Evolutionary conservation across 2,329 filamentous ascomycete genomes (phyloP).

Genomic region (Phialophora verrucosa): DNA sequence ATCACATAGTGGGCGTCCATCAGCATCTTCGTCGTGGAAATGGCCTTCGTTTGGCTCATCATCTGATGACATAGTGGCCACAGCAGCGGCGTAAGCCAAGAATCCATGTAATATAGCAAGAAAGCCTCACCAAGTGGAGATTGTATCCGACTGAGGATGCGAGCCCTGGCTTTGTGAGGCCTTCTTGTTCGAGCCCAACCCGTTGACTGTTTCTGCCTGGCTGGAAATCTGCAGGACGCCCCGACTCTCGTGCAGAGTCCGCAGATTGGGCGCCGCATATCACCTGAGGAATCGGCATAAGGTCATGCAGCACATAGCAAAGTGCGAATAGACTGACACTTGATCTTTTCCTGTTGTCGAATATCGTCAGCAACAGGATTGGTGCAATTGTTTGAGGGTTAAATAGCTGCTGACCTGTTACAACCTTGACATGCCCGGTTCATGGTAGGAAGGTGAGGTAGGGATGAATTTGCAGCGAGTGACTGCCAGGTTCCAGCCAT

Average conservation of each 20-base stretch:
- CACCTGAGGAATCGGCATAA: conserved; percentile 7
- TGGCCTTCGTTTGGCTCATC: neutral
- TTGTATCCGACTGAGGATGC: neutral
- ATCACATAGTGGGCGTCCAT: neutral
- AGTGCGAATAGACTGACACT: conserved; percentile 7
- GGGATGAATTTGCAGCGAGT: neutral
- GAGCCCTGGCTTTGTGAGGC: neutral
- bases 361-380: neutral
- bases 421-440: conserved; percentile 25
- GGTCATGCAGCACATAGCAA: neutral
- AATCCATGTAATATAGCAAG: neutral
- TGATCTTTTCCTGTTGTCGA: conserved; percentile 22
- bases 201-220: conserved; percentile 16
- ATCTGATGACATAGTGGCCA: neutral
- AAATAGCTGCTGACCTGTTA: conserved; percentile 17
- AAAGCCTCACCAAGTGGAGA: neutral
- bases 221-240: conserved; percentile 19
- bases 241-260: conserved; percentile 23
- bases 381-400: neutral
- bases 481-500: conserved; percentile 6
- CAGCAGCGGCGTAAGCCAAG: neutral
- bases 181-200: neutral
- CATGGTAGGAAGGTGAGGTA: conserved; percentile 5
- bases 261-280: conserved; percentile 22
- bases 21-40: neutral